These are phyloP conservation scores for Euphorbia celastroides DNA, from an alignment of 441 rosid species.

Conservation along the genomic window DNA sequence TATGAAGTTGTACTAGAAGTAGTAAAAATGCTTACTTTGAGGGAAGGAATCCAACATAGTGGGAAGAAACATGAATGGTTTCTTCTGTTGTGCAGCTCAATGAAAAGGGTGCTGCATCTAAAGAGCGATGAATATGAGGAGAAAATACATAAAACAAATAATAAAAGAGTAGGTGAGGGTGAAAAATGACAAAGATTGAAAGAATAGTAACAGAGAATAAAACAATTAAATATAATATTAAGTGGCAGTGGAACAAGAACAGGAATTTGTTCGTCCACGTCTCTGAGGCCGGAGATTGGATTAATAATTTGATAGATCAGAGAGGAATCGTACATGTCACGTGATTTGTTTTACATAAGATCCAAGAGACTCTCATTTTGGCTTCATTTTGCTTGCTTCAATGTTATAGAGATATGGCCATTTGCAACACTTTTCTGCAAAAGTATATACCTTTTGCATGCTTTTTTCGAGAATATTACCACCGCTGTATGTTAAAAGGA, in stretches of 20 bases:
- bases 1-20: too few relatives aligned
- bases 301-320: neutral
- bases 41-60: neutral
- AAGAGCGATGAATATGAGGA: too few relatives aligned
- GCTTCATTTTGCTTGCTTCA: too few relatives aligned
- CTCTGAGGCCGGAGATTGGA: neutral
- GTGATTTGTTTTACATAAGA: neutral
- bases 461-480: too few relatives aligned
- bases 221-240: too few relatives aligned
- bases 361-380: too few relatives aligned
- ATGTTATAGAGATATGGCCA: too few relatives aligned
- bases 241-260: too few relatives aligned
- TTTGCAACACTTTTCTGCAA: too few relatives aligned
- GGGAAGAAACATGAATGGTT: neutral
- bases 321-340: neutral
- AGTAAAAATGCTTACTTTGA: neutral
- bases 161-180: neutral
- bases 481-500: too few relatives aligned
- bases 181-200: neutral
- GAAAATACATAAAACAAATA: too few relatives aligned
- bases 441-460: too few relatives aligned
- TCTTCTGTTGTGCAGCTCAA: neutral
- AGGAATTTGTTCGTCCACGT: neutral
- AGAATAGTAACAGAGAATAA: neutral
- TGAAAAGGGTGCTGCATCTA: neutral